Conservation (phyloP, 129 eudicot genomes). For the Flaveria linearis region DNA sequence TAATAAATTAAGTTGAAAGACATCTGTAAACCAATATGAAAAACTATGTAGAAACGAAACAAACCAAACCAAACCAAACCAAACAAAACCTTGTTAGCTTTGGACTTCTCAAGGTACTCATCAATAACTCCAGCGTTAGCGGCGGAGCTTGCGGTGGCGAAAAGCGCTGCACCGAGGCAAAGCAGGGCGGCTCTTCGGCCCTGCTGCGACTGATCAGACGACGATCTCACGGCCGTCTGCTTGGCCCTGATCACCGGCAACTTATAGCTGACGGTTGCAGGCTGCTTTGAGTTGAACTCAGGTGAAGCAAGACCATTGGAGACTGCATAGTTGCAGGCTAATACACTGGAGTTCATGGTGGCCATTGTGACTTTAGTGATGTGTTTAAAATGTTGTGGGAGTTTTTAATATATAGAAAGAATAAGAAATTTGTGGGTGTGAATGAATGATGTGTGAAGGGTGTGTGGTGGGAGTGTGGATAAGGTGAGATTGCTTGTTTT, state of each 20-base stretch:
- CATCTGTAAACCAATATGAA: neutral
- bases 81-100: conserved; percentile 76
- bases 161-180: conserved; percentile 79
- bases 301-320: conserved; percentile 48
- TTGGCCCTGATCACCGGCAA: conserved; percentile 73
- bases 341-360: conserved; percentile 73
- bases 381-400: conserved; percentile 13
- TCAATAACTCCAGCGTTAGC: conserved; percentile 87
- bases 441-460: conserved; percentile 30
- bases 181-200: conserved; percentile 83
- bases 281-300: conserved; percentile 62
- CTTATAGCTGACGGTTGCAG: conserved; percentile 38
- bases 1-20: too few species aligned
- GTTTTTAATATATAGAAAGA: conserved; percentile 8
- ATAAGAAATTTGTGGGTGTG: conserved; percentile 1
- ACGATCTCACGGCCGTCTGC: conserved; percentile 19
- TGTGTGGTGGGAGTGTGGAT: conserved; percentile 96
- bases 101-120: conserved; percentile 80
- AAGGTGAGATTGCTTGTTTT: conserved; percentile 90
- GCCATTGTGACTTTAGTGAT: conserved; percentile 48
- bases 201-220: conserved; percentile 33
- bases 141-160: conserved; percentile 54
- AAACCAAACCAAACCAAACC: neutral
- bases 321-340: conserved; percentile 79
- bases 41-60: neutral